Base-by-base conservation (phyloP, 140 eudicot genomes). In the Ambrosia hybrid region DNA sequence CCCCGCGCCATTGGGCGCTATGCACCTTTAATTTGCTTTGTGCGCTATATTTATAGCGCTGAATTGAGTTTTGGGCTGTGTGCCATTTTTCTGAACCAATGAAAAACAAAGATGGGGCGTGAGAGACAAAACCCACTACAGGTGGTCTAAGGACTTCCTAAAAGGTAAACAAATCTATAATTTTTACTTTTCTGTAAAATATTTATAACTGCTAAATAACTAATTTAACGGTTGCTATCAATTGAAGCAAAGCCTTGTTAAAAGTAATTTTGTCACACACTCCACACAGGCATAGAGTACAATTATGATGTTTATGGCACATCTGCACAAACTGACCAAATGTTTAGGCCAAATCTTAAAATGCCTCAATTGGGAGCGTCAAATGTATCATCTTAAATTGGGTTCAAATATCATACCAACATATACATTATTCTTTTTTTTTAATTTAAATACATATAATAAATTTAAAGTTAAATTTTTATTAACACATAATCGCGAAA, bases 371-470 rank as follows among this genome's bases (percentile, higher is more conserved):
- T 63, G 46, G 60, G 26, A 64, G 6, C 63, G 83, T 78, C 67
- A 77, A 84, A 41, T 3, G 17, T 39, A 70, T 83, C 75, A 65
- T 79, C 53, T 48, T 48, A 48, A 48, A 48, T 9, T 48, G 63
- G 13, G 10, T 57, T 57, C 38, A 57, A 6, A 9, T 57, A 17
- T 57, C 37, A 16, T 57, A 57, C 36, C 37, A 57, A 57, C 9
- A 45, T 45, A 37, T 37, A 37, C 5, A 37, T 37, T 21, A 21
- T 21, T 21, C 26, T 30, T 30, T 30, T 41, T 21, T 21, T 21
- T 21, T 21, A 21, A 21, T 21, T 21, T 21, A 21, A 21, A 21
- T 21, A 21, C 26, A 21, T 21, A 21, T 21, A 21, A 21, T 21
- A 21, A 21, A 21, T 21, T 21, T 21, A 21, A 21, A 21, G 26